A percentile compares a stretch with the other conserved stretches of the same genome.
Evolutionary conservation across 2,329 filamentous ascomycete genomes (phyloP).

Genomic region (Sporothrix brasiliensis): DNA sequence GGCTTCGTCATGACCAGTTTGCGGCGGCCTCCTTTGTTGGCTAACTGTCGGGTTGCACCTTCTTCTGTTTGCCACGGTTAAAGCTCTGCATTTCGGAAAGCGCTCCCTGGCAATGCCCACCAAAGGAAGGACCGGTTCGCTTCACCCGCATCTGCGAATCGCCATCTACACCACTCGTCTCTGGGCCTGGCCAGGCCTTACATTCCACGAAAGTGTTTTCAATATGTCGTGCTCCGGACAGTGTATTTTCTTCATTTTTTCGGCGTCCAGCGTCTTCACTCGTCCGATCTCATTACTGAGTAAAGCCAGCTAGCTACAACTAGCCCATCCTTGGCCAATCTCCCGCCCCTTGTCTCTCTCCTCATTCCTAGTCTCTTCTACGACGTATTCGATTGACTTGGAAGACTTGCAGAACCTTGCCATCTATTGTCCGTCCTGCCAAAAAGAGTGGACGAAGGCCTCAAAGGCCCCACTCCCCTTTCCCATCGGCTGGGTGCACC

Average conservation of each 20-base stretch:
- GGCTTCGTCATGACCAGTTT: neutral
- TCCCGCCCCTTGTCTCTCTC: conserved; percentile 19
- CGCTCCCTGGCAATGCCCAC: neutral
- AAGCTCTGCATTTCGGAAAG: neutral
- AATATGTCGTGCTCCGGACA: no score
- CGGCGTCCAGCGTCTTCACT: neutral
- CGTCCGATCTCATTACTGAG: neutral
- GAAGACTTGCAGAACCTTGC: neutral
- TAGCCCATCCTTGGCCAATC: conserved; percentile 21
- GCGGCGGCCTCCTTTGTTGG: neutral
- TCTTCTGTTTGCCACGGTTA: neutral
- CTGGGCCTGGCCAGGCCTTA: neutral
- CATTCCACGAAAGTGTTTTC: neutral
- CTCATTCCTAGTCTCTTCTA: neutral
- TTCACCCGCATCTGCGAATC: neutral
- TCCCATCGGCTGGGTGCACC: conserved; percentile 27
- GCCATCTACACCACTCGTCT: neutral
- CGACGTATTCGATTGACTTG: neutral
- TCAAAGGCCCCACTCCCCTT: neutral
- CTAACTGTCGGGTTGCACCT: neutral
- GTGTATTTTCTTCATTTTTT: neutral
- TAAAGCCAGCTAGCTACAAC: neutral
- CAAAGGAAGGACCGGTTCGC: neutral
- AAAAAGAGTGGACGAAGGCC: neutral
- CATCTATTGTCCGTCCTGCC: neutral